Base-by-base conservation (phyloP, 352 stramenopile species). In the Phytophthora sp. region DNA sequence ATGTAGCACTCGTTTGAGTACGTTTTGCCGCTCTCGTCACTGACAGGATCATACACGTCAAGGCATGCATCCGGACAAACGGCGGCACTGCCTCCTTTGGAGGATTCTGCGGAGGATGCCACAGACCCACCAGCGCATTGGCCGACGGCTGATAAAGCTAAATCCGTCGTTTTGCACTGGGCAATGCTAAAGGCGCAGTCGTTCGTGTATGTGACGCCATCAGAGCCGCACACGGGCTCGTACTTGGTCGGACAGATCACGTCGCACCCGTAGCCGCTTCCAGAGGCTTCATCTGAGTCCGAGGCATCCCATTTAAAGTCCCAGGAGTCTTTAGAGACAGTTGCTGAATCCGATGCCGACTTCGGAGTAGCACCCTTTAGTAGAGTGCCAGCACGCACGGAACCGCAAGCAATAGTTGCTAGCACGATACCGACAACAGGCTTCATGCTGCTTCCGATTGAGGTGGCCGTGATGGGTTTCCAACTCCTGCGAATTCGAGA, bases 1-100 rank as follows among this genome's bases (percentile, higher is more conserved):
- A 84, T 64, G 50, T 74, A 76, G 39, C 74, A 84, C 54, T 58
- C 44, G 50, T 78, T 84, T 12, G 54, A 43, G 49, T 79, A 84
- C 15, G 59, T 78, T 26, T 66, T 59, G 20, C 71, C 72, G 37
- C 71, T 66, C 31, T 68, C 67, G 18, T 76, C 69, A 38, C 60
- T 76, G 5, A 78, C 62, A 5, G 74, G 70, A 13, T 71, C 52
- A 35, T 77, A 79, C 26, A 79, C 69, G 24, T 82, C 70, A 34
- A 73, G 21, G 41, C 72, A 81, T 15, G 62, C 52, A 30, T 72
- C 56, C 38, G 72, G 69, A n/a, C 72, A 80, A 3, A 37, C 54
- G 9, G 11, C 37, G 1, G 49, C 37, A 20, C 51, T 59, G 5
- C 52, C 57, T 23, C 34, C 41, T 4, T 62, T 56, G 26, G 48